Evolutionary conservation across 306 rosid species (phyloP).

Genomic region (Canavalia ensiformis): DNA sequence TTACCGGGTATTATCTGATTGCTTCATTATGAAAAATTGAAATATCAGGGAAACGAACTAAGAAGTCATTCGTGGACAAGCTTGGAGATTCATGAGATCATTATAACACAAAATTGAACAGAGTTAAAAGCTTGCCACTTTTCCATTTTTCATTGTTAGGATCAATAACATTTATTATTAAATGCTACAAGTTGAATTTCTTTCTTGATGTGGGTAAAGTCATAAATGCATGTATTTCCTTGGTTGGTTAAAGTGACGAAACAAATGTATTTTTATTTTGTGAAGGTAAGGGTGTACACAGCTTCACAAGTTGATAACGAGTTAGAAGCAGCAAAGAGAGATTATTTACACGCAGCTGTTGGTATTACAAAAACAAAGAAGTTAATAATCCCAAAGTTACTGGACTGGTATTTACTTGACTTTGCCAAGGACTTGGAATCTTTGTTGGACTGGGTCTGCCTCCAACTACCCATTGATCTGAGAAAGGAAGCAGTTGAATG

Average conservation of each 20-base stretch:
- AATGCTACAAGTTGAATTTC: not conserved
- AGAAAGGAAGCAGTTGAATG: constrained; percentile 73
- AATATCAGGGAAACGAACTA: not conserved
- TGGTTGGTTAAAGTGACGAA: constrained; percentile 43
- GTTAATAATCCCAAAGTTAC: constrained; percentile 73
- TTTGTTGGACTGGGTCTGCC: constrained; percentile 83
- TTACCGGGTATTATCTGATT: not conserved
- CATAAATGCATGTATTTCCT: not conserved
- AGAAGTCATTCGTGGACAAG: not conserved
- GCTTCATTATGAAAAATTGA: not conserved
- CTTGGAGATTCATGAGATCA: not conserved
- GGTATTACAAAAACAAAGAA: constrained; percentile 74
- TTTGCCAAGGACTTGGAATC: constrained; percentile 90
- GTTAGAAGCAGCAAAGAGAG: constrained; percentile 81
- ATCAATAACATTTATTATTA: constrained; percentile 8
- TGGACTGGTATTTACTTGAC: constrained; percentile 93
- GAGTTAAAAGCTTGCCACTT: constrained; percentile 6
- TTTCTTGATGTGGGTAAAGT: constrained; percentile 29
- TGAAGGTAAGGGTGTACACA: constrained; percentile 86
- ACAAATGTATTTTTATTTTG: constrained; percentile 27
- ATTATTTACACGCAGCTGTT: constrained; percentile 78
- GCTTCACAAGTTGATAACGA: constrained; percentile 80
- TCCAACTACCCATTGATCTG: constrained; percentile 76
- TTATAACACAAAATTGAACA: not conserved
- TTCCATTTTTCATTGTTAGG: not conserved